Base-by-base conservation (phyloP, 148 eudicot species). In the Salicornia ramosissima region DNA sequence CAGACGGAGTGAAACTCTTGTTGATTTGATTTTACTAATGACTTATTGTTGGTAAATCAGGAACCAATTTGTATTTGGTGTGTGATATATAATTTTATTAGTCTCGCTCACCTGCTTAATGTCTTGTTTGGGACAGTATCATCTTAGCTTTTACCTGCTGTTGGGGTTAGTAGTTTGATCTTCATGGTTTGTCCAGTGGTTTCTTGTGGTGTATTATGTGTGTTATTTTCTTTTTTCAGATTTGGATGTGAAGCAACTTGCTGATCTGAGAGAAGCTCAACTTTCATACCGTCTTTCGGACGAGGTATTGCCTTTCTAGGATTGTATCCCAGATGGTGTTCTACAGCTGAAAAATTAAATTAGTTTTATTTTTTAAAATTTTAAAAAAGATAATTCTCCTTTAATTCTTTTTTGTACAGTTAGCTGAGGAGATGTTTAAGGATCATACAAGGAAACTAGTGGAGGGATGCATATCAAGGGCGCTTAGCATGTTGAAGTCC, bases 381-480 rank as follows among this genome's bases (percentile, higher is more conserved):
- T n/a, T n/a, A n/a, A n/a, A n/a, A n/a, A n/a, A n/a, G n/a, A n/a
- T n/a, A n/a, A n/a, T n/a, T n/a, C n/a, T n/a, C n/a, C 36, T 16
- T 70, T 33, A 67, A 15, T 29, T 71, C 28, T 42, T 16, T 63
- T 64, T 76, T 39, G 72, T 81, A 77, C 79, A 94, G 99, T 78
- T 91, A 71, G 97, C 97, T 59, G 91, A 75, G 71, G 91, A 91
- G 49, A 82, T 88, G 89, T 87, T 90, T 71, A 83, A 80, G 76
- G 90, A 81, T 78, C 92, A 81, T 77, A 82, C 85, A 59, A 87
- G 97, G 73, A 89, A 82, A 79, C 85, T 90, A 64, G 92, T 77
- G 50, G 99, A 91, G 76, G 88, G 82, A 82, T 77, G 83, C 80
- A 83, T 94, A 66, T 79, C 96, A 34, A 77, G 80, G 58, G 97